Conservation (phyloP, 192 early-diverging fungal species). For the Coemansia sp. region DNA sequence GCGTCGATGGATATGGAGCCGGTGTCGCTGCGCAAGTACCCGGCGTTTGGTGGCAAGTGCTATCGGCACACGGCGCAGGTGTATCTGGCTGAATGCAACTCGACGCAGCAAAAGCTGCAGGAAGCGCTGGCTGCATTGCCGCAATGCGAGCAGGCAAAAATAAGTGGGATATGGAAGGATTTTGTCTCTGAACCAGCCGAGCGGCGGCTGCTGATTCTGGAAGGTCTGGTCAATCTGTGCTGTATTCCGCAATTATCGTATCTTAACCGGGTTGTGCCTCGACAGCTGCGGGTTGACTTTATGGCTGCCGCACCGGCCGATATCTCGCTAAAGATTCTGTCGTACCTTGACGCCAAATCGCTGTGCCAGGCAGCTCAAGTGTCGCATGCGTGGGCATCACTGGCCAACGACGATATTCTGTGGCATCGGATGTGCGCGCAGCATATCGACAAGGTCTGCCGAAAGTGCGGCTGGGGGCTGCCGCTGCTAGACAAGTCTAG, state of each 20-base stretch:
- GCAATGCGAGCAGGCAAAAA: slow-evolving; percentile 58
- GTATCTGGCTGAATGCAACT: slow-evolving; percentile 44
- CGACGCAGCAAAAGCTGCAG: slow-evolving; percentile 45
- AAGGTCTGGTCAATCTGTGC: slow-evolving; percentile 76
- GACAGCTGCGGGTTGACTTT: slow-evolving; percentile 81
- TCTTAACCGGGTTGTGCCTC: slow-evolving; percentile 67
- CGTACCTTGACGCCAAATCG: slow-evolving; percentile 87
- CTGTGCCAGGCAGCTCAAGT: slow-evolving; percentile 92
- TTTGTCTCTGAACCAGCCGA: slow-evolving; percentile 69
- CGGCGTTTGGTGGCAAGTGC: slow-evolving; percentile 53
- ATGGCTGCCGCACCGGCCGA: slow-evolving; percentile 74
- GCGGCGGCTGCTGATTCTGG: slow-evolving; percentile 67
- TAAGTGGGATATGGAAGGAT: slow-evolving; percentile 69
- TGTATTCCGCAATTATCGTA: slow-evolving; percentile 88
- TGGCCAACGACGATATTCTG: slow-evolving; percentile 89
- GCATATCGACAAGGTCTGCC: slow-evolving; percentile 95
- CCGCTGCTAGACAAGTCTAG: slow-evolving; percentile 73
- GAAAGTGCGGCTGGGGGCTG: slow-evolving; percentile 95
- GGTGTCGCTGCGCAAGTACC: slow-evolving; percentile 38
- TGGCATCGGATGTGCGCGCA: slow-evolving; percentile 98
- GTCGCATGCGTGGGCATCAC: slow-evolving; percentile 70
- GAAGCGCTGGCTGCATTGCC: slow-evolving; percentile 63
- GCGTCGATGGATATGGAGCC: slow-evolving; percentile 20
- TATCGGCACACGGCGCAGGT: slow-evolving; percentile 55
- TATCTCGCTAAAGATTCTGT: slow-evolving; percentile 79